phyloP scores from a whole-genome alignment of 371 early-diverging fungal genomes.

The Mucor lusitanicus region DNA sequence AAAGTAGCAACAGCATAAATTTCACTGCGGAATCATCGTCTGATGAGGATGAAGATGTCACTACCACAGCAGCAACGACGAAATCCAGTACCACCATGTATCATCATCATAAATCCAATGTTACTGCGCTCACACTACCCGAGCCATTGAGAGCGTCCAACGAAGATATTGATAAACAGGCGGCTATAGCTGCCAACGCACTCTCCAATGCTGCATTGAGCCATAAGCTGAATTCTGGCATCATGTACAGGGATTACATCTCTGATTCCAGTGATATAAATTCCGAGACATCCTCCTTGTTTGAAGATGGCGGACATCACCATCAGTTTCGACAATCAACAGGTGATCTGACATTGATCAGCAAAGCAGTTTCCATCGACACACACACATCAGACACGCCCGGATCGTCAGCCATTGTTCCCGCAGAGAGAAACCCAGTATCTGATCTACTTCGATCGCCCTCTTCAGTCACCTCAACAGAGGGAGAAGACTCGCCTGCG shows the following conservation, averaged over 20 bases:
- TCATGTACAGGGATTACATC: slow-evolving; percentile 12
- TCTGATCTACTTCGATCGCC: slow-evolving; percentile 16
- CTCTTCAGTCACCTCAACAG: slow-evolving; percentile 1
- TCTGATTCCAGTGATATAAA: slow-evolving; percentile 20
- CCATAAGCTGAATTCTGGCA: slow-evolving; percentile 13
- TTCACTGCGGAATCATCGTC: slow-evolving; percentile 5
- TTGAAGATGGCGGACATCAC: not conserved
- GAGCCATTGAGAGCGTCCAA: slow-evolving; percentile 1
- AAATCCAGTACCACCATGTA: not conserved
- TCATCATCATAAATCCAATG: not conserved
- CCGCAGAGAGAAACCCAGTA: slow-evolving; percentile 14
- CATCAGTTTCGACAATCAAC: slow-evolving; percentile 13
- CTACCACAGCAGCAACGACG: not conserved
- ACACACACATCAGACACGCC: slow-evolving; percentile 3
- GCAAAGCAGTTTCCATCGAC: slow-evolving; percentile 13
- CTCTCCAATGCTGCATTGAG: not conserved
- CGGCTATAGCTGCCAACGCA: not conserved
- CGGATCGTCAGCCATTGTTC: slow-evolving; percentile 12
- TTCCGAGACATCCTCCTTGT: slow-evolving; percentile 16
- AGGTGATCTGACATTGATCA: slow-evolving; percentile 13
- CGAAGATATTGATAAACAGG: slow-evolving; percentile 2
- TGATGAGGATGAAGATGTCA: not conserved
- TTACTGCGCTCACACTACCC: slow-evolving; percentile 3
- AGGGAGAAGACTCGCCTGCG: not conserved
- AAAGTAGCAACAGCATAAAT: not conserved